Evolutionary conservation across 805 yeast species (phyloP), one percentile per base, ranked within the genome.

Genomic region (Metschnikowia picachoensis): DNA sequence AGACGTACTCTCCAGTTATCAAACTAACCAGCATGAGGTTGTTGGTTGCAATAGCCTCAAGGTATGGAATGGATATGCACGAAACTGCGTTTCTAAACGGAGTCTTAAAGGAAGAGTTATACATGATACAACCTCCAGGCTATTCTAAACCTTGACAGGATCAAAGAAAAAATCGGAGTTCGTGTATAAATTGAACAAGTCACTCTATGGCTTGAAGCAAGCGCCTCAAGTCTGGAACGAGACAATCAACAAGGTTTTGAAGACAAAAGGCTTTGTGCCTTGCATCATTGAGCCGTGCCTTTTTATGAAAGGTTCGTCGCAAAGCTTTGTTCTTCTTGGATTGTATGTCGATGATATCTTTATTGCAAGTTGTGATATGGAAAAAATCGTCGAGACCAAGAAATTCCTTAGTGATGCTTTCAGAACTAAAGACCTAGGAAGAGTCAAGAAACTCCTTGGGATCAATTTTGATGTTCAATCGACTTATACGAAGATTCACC

Each of bases 1-100:
- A 42, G 30, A 42, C 40, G 17, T 36, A 20, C 16, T 42, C 33
- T 30, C 45, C 45, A n/a, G 45, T 42, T 39, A 36, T 42, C 16
- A 30, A 42, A 25, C 25, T 16, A 20, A 11, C 39, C 9, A 42
- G 40, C 36, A 17, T 42, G n/a, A 42, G 45, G 30, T 35, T 35
- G 29, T 8, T 42, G 30, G 11, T 42, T 14, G 45, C 45, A 30
- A 15, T 36, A 13, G 36, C 29, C 9, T 39, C 40, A n/a, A 36
- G 12, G 20, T 12, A 6, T 39, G 30, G 30, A 17, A 33, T 33
- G 38, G 33, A 27, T 11, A 27, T 40, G 15, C 32, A 40, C 28
- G 12, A 13, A 10, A 27, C 43, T 12, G 43, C 38, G 10, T 40
- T 40, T 25, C 16, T 34, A 9, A 39, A 31, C 20, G 30, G 36